Evolutionary conservation across 2,329 filamentous ascomycete species (phyloP).

Genomic region (Monosporascus sp.): DNA sequence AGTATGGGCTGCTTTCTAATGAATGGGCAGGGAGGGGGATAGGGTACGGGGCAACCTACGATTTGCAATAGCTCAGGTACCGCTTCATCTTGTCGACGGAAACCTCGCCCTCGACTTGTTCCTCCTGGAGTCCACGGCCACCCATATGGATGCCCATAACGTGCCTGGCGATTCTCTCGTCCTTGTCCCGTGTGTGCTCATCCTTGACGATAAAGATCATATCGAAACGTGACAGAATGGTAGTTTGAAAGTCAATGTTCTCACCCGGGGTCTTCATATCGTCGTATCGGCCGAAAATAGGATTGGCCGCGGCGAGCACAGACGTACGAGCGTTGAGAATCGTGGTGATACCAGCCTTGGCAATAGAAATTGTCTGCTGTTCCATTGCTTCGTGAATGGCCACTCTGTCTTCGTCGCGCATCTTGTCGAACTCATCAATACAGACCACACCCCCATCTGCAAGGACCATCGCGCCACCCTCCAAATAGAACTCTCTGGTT

Average conservation of each 20-base stretch:
- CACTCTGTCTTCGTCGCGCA: slow-evolving; percentile 95
- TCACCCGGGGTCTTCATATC: slow-evolving; percentile 96
- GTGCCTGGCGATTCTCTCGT: slow-evolving; percentile 92
- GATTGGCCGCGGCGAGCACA: slow-evolving; percentile 91
- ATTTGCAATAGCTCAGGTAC: slow-evolving; percentile 95
- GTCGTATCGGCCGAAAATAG: slow-evolving; percentile 96
- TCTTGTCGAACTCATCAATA: slow-evolving; percentile 99
- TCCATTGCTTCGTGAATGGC: slow-evolving; percentile 99
- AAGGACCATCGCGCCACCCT: slow-evolving; percentile 97
- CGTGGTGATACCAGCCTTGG: slow-evolving; percentile 96
- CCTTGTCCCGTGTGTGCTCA: slow-evolving; percentile 82
- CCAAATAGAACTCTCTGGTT: slow-evolving; percentile 94
- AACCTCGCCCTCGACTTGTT: slow-evolving; percentile 81
- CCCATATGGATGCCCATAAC: slow-evolving; percentile 98
- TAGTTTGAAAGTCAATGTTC: slow-evolving; percentile 99
- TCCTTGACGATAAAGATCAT: slow-evolving; percentile 99
- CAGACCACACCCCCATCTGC: slow-evolving; percentile 96
- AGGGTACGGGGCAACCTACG: slow-evolving; percentile 52
- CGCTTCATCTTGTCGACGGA: slow-evolving; percentile 95
- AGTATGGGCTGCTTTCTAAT: slow-evolving; percentile 24
- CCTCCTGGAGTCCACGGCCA: slow-evolving; percentile 67
- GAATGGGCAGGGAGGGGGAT: background rate
- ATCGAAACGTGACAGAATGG: slow-evolving; percentile 95
- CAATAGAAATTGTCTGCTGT: slow-evolving; percentile 98
- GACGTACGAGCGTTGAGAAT: slow-evolving; percentile 95